Evolutionary conservation across 2,329 filamentous ascomycete genomes (phyloP).

Genomic region (Malbranchea zuffiana): DNA sequence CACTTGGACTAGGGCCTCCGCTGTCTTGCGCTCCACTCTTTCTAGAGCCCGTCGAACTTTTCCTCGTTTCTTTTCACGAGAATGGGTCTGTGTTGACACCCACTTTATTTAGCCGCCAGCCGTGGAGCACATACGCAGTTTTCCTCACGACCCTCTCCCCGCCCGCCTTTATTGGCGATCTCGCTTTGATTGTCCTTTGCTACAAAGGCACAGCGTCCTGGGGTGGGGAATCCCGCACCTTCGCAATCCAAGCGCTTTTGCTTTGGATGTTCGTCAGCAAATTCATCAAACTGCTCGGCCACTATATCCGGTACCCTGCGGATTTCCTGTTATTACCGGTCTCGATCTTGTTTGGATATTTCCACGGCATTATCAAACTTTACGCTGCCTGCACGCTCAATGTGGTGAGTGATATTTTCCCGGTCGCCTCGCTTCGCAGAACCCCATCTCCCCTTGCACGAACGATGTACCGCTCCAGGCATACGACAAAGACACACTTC

Average conservation of each 20-base stretch:
- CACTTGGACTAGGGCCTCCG: neutral
- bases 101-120: slow-evolving; percentile 56
- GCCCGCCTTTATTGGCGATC: slow-evolving; percentile 69
- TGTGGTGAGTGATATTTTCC: slow-evolving; percentile 64
- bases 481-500: no score
- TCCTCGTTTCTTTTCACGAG: neutral
- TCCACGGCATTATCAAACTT: slow-evolving; percentile 85
- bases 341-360: slow-evolving; percentile 85
- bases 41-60: slow-evolving; percentile 3
- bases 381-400: slow-evolving; percentile 74
- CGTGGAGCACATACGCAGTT: slow-evolving; percentile 87
- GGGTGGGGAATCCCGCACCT: slow-evolving; percentile 43
- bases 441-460: no score
- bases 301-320: slow-evolving; percentile 72
- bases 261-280: slow-evolving; percentile 81
- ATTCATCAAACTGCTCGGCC: slow-evolving; percentile 76
- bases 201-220: slow-evolving; percentile 57
- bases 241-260: slow-evolving; percentile 51
- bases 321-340: slow-evolving; percentile 71
- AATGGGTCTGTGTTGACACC: slow-evolving; percentile 15
- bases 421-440: no score
- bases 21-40: slow-evolving; percentile 6
- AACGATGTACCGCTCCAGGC: no score
- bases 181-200: slow-evolving; percentile 57
- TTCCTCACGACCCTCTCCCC: slow-evolving; percentile 89